These are phyloP conservation scores for Parastagonospora nodorum DNA, from an alignment of 2,329 filamentous ascomycete genomes.

Conservation along the genomic window DNA sequence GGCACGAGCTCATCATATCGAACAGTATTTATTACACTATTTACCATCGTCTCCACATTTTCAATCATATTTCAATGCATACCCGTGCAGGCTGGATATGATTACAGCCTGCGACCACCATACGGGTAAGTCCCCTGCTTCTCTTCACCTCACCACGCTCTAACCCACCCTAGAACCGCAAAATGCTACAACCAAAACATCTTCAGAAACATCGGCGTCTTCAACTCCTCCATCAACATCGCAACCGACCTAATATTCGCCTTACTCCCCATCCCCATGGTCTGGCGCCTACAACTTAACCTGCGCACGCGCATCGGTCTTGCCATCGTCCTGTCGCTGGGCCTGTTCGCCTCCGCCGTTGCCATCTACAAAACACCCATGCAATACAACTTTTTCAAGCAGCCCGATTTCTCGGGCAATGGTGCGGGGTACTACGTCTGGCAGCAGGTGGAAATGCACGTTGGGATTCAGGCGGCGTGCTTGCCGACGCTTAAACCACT, in stretches of 20 bases:
- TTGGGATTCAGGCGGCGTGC: conserved; percentile 38
- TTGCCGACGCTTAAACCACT: conserved; percentile 37
- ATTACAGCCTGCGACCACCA: conserved; percentile 33
- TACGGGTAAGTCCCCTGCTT: conserved; percentile 10
- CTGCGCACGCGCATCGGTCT: conserved; percentile 46
- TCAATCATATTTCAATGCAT: conserved; percentile 36
- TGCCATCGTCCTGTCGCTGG: conserved; percentile 41
- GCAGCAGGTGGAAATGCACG: conserved; percentile 34
- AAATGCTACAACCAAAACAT: conserved; percentile 43
- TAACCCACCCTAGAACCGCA: conserved; percentile 10
- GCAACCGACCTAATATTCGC: conserved; percentile 49
- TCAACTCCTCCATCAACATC: conserved; percentile 52
- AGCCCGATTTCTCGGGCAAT: conserved; percentile 31
- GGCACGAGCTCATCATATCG: background rate
- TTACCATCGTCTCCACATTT: conserved; percentile 28
- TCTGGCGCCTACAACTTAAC: conserved; percentile 50
- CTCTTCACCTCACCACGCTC: background rate
- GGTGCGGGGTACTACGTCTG: conserved; percentile 32
- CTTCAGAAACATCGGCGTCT: conserved; percentile 53
- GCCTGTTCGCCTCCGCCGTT: conserved; percentile 42
- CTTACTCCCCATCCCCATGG: conserved; percentile 49
- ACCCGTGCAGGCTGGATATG: conserved; percentile 53
- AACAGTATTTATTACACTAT: conserved; percentile 25
- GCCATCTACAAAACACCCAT: conserved; percentile 29
- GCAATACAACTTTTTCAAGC: conserved; percentile 35